Percentiles rank a stretch among this genome's conserved stretches.
Conservation (phyloP, 2,329 filamentous ascomycete genomes). For the Phialocephala sp. region DNA sequence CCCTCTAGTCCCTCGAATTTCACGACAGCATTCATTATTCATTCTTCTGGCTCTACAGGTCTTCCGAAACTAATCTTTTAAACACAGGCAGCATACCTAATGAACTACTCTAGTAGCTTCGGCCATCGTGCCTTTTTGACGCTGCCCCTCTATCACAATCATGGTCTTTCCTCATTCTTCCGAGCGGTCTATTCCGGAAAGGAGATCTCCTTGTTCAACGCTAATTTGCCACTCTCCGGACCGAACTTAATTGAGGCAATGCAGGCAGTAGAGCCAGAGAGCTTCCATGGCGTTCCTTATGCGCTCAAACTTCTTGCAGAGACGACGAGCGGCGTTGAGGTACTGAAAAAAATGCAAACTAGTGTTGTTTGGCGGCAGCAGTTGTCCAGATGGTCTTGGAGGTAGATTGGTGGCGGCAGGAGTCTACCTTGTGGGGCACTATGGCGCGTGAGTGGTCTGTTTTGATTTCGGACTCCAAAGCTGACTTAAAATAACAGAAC, state of each 20-base stretch:
- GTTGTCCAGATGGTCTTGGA: slow-evolving; percentile 64
- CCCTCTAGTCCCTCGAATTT: slow-evolving; percentile 23
- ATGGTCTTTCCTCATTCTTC: slow-evolving; percentile 61
- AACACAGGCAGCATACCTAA: slow-evolving; percentile 46
- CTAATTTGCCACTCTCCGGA: slow-evolving; percentile 58
- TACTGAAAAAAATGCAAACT: slow-evolving; percentile 53
- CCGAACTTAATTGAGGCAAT: slow-evolving; percentile 54
- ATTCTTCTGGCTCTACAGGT: slow-evolving; percentile 57
- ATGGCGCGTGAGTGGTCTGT: slow-evolving; percentile 54
- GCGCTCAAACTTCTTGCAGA: slow-evolving; percentile 67
- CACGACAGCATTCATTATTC: slow-evolving; percentile 39
- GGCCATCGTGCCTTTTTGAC: slow-evolving; percentile 52
- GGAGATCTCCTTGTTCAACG: slow-evolving; percentile 59
- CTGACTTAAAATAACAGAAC: slow-evolving; percentile 45
- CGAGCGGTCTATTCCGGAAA: slow-evolving; percentile 57
- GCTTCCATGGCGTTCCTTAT: slow-evolving; percentile 68
- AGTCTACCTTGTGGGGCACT: slow-evolving; percentile 61
- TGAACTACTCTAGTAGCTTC: slow-evolving; percentile 43
- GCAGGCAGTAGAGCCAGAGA: slow-evolving; percentile 51
- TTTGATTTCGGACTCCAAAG: no score
- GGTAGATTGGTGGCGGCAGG: slow-evolving; percentile 57
- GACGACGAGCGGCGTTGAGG: slow-evolving; percentile 56
- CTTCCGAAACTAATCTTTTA: slow-evolving; percentile 64
- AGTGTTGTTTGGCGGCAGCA: slow-evolving; percentile 62
- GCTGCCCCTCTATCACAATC: slow-evolving; percentile 63